Percentiles rank a stretch among this genome's conserved stretches.
Conservation (phyloP, 2,329 filamentous ascomycete genomes). For the Fusarium sulawesiense region DNA sequence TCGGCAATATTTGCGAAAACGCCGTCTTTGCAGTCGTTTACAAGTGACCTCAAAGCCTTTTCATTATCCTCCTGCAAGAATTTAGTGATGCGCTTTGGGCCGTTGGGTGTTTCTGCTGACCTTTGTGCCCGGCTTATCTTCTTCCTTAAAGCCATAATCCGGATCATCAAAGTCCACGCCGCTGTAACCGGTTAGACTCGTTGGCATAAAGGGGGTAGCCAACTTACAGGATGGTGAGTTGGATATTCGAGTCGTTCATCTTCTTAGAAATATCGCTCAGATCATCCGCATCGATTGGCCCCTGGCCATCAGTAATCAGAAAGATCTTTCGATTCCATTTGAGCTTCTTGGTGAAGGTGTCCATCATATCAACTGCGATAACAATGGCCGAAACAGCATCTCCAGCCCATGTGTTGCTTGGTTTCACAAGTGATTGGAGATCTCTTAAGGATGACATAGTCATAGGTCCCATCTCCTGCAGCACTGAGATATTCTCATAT, state of each 20-base stretch:
- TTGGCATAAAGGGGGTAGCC: not conserved
- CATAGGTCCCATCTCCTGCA: constrained; percentile 74
- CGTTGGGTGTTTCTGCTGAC: constrained; percentile 52
- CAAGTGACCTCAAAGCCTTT: constrained; percentile 70
- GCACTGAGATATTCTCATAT: constrained; percentile 84
- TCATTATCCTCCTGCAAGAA: constrained; percentile 71
- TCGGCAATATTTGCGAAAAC: constrained; percentile 86
- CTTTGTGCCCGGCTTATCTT: constrained; percentile 81
- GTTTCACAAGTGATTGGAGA: constrained; percentile 71
- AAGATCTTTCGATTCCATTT: constrained; percentile 86
- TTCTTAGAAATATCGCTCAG: constrained; percentile 76
- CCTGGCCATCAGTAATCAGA: constrained; percentile 84
- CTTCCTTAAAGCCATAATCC: constrained; percentile 92
- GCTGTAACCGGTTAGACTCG: constrained; percentile 55
- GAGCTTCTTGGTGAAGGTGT: constrained; percentile 79
- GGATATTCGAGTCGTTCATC: constrained; percentile 80
- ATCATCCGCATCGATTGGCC: constrained; percentile 77
- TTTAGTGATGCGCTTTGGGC: constrained; percentile 4
- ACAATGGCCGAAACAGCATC: constrained; percentile 91
- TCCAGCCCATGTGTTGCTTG: constrained; percentile 75
- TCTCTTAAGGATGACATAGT: constrained; percentile 75
- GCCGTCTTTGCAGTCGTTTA: constrained; percentile 74
- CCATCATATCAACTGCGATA: constrained; percentile 88
- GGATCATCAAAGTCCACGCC: constrained; percentile 94
- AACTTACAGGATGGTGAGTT: constrained; percentile 81